These are phyloP conservation scores for Hymenoscyphus fructigenus DNA, from an alignment of 2,329 filamentous ascomycete genomes.

Conservation along the genomic window DNA sequence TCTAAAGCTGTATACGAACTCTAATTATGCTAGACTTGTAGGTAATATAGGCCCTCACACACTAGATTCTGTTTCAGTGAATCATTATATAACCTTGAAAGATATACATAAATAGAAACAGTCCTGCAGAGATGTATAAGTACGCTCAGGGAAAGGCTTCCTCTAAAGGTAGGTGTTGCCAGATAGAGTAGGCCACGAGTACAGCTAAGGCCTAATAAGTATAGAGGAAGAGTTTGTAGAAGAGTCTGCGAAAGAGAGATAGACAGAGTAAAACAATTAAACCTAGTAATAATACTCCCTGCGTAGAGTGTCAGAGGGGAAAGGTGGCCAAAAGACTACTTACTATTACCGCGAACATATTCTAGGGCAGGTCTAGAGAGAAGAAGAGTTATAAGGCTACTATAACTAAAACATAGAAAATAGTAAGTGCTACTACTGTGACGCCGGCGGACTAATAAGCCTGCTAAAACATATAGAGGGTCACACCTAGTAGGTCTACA, in stretches of 20 bases:
- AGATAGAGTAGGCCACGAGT: constrained; percentile 19
- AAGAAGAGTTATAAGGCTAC: constrained; percentile 7
- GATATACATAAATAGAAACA: constrained; percentile 6
- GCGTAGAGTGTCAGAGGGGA: constrained; percentile 16
- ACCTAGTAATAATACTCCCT: constrained; percentile 24
- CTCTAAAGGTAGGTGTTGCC: constrained; percentile 18
- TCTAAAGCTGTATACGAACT: constrained; percentile 17
- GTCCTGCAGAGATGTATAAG: constrained; percentile 20
- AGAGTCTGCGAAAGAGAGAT: constrained; percentile 17
- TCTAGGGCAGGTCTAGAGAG: constrained; percentile 17
- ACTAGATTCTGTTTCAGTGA: constrained; percentile 16
- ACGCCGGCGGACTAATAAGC: constrained; percentile 25
- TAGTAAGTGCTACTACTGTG: constrained; percentile 21
- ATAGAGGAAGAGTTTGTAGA: constrained; percentile 24
- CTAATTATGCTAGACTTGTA: constrained; percentile 10
- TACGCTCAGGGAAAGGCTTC: constrained; percentile 19
- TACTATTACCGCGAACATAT: constrained; percentile 20
- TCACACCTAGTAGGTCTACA: constrained; percentile 27
- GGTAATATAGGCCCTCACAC: constrained; percentile 12
- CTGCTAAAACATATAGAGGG: constrained; percentile 19
- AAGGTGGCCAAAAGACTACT: constrained; percentile 12
- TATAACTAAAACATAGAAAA: constrained; percentile 24
- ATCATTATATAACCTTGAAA: constrained; percentile 17
- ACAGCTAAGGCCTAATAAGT: constrained; percentile 17
- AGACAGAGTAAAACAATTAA: constrained; percentile 20